Percentiles rank a stretch among this genome's conserved stretches.
Evolutionary conservation across 495 filamentous ascomycete species (phyloP).

Genomic region (Astrothelium macrocarpum): DNA sequence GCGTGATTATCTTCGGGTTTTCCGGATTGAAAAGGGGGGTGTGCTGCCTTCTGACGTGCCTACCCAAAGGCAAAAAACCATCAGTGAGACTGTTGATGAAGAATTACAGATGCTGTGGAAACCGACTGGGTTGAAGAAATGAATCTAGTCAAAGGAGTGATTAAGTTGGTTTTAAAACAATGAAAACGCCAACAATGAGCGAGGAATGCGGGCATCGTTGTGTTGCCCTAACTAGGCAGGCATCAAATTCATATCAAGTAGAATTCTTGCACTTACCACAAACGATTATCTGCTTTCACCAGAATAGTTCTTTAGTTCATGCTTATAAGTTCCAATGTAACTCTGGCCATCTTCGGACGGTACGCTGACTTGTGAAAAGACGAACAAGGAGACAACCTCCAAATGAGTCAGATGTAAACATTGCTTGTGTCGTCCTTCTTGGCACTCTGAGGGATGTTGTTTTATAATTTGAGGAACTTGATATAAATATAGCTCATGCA

Average conservation of each 20-base stretch:
- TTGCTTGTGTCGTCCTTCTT: neutral
- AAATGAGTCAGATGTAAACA: neutral
- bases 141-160: neutral
- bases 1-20: neutral
- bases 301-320: neutral
- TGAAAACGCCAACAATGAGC: neutral
- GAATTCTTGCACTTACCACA: neutral
- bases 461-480: too few species aligned
- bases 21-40: neutral
- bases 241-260: too few species aligned
- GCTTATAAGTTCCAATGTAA: neutral
- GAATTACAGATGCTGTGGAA: neutral
- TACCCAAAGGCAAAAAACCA: neutral
- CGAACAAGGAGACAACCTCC: too few species aligned
- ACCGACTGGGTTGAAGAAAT: neutral
- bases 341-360: too few species aligned
- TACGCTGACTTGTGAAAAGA: too few species aligned
- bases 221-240: neutral
- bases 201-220: neutral
- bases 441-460: too few species aligned
- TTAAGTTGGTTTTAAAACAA: neutral
- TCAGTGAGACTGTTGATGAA: neutral
- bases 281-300: neutral
- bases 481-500: neutral
- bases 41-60: neutral